Percentiles rank a stretch among this genome's conserved stretches.
Evolutionary conservation across 176 grass and related monocot species (phyloP).

Genomic region (Hyparrhenia diplandra): DNA sequence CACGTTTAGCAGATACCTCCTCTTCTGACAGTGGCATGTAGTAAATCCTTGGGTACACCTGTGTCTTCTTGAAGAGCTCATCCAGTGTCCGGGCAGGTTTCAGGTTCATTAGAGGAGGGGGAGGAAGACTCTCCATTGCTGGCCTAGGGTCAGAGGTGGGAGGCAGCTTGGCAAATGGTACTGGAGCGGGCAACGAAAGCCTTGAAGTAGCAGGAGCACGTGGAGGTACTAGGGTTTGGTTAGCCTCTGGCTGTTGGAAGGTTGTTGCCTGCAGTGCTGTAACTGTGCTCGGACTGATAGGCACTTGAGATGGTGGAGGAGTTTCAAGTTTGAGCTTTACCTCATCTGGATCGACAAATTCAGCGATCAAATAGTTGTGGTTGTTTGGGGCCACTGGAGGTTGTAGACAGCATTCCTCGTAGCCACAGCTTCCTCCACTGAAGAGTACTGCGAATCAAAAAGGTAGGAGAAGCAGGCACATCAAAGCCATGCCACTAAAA

Average conservation of each 20-base stretch:
- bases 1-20: conserved; percentile 66
- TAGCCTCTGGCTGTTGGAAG: conserved; percentile 46
- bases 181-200: conserved; percentile 54
- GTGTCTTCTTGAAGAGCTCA: conserved; percentile 93
- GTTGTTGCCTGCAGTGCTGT: conserved; percentile 8
- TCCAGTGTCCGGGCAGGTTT: conserved; percentile 83
- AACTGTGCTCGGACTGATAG: conserved; percentile 39
- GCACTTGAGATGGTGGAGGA: conserved; percentile 23
- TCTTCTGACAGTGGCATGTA: conserved; percentile 86
- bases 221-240: conserved; percentile 31
- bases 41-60: conserved; percentile 81
- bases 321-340: conserved; percentile 64
- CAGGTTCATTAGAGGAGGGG: conserved; percentile 53
- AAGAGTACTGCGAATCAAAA: conserved; percentile 58
- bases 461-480: background rate
- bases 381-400: conserved; percentile 95
- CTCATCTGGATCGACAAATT: conserved; percentile 92
- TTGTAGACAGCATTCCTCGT: conserved; percentile 85
- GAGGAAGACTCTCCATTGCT: conserved; percentile 45
- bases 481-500: background rate
- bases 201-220: conserved; percentile 32
- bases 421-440: conserved; percentile 78
- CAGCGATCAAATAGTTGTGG: conserved; percentile 71
- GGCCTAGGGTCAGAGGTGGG: conserved; percentile 23
- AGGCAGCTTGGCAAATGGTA: conserved; percentile 20